A percentile compares a stretch with the other conserved stretches of the same genome.
Evolutionary conservation across 2,329 filamentous ascomycete species (phyloP).

Genomic region (Hypoxylon sp.): DNA sequence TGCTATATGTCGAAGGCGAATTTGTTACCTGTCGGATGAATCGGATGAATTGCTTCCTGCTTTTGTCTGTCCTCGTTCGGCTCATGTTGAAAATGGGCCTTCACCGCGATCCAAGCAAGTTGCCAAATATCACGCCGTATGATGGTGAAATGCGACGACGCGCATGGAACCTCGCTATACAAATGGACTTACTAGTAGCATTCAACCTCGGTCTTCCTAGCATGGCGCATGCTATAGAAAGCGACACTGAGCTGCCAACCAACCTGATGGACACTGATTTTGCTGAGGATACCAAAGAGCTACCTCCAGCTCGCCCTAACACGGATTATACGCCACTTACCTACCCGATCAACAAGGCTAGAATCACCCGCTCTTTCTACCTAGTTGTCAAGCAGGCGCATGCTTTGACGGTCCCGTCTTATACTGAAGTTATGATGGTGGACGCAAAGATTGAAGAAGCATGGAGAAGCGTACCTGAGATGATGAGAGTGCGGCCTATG

Average conservation of each 20-base stretch:
- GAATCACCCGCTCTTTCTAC: constrained; percentile 58
- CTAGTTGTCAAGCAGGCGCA: constrained; percentile 61
- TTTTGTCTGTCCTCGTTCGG: constrained; percentile 60
- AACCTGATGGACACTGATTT: constrained; percentile 75
- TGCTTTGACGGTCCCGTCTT: constrained; percentile 56
- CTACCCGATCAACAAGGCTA: constrained; percentile 62
- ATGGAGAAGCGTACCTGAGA: constrained; percentile 56
- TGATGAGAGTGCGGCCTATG: constrained; percentile 59
- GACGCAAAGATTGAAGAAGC: constrained; percentile 56
- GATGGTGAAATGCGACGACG: constrained; percentile 64
- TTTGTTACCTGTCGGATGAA: constrained; percentile 61
- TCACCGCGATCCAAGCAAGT: constrained; percentile 62
- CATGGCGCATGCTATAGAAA: constrained; percentile 70
- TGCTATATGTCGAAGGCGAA: constrained; percentile 62
- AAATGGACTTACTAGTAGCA: constrained; percentile 70
- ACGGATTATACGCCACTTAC: constrained; percentile 67
- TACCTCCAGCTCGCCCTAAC: constrained; percentile 66
- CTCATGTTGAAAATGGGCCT: constrained; percentile 67
- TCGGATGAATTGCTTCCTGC: constrained; percentile 63
- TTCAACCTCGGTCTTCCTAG: constrained; percentile 74
- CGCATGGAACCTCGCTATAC: constrained; percentile 62
- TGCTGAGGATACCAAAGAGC: constrained; percentile 58
- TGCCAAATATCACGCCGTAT: constrained; percentile 60
- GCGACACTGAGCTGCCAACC: constrained; percentile 67
- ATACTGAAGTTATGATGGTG: constrained; percentile 59